phyloP scores from a whole-genome alignment of 2,329 filamentous ascomycete genomes.

The Byssothecium circinans region DNA sequence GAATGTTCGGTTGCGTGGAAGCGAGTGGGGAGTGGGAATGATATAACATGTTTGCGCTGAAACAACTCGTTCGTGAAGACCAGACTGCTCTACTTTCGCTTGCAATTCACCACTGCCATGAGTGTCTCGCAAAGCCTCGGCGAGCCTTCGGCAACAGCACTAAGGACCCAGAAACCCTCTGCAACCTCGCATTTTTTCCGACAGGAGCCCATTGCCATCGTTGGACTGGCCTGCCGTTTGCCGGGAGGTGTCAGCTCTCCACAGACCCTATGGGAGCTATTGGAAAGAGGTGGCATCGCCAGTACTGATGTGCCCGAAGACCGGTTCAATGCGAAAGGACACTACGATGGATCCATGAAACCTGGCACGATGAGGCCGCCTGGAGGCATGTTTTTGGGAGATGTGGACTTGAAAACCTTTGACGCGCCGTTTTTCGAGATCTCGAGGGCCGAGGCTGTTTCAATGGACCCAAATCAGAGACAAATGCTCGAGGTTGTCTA shows the following conservation, averaged over 20 bases:
- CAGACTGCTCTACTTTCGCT: no score
- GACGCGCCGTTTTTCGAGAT: constrained; percentile 21
- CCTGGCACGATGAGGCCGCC: constrained; percentile 10
- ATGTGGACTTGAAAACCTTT: constrained; percentile 5
- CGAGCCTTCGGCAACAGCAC: no score
- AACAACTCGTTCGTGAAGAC: no score
- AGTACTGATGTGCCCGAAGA: constrained; percentile 19
- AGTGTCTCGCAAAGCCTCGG: no score
- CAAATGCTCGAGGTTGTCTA: constrained; percentile 27
- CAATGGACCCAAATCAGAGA: constrained; percentile 29
- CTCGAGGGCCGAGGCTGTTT: constrained; percentile 8
- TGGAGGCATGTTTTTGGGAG: constrained; percentile 22
- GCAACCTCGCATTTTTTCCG: no score
- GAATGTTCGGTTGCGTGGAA: no score
- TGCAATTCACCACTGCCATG: no score
- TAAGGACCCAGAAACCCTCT: no score
- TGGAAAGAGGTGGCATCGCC: constrained; percentile 9
- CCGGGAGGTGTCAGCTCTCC: constrained; percentile 15
- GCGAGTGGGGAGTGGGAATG: no score
- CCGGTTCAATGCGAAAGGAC: constrained; percentile 8
- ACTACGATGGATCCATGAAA: constrained; percentile 20
- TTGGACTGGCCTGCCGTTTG: constrained; percentile 25
- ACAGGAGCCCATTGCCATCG: constrained; percentile 22
- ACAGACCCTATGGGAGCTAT: constrained; percentile 37
- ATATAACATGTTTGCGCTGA: no score